Base-by-base conservation (phyloP, 495 filamentous ascomycete genomes). In the Corynascus novoguineensis region DNA sequence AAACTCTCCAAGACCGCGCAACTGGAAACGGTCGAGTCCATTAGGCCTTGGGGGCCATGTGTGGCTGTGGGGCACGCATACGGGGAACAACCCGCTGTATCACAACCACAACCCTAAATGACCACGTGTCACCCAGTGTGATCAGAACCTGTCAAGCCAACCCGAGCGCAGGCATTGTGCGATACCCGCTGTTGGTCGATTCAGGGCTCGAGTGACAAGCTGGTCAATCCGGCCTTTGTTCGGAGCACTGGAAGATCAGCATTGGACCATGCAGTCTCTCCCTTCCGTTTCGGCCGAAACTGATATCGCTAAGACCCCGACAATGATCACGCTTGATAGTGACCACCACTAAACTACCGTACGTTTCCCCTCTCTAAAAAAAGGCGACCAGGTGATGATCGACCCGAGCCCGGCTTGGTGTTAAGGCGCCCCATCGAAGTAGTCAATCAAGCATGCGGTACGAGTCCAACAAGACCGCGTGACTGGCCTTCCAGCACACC, bases 331-430 rank as follows among this genome's bases (percentile, higher is more conserved):
- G 4, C 45, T 17, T 37, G 5, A 31, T 17, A 29, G 12, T 2
- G 6, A 45, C 35, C 24, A 41, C 47, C n/a, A 24, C n/a, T n/a
- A n/a, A n/a, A 27, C 40, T 28, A 17, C 19, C 5, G 12, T 22
- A 15, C 6, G 53, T 47, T 47, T 29, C 53, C 52, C 47, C 41
- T 47, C 38, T 42, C 47, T 55, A 42, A 42, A 41, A 29, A 7
- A 55, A 55, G 53, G 53, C 53, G 32, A 38, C 42, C 22, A 55
- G 3, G 5, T 34, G 10, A 3, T 38, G 35, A 29, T 21, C 35
- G 21, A n/a, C 6, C 10, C 25, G 4, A 1, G 17, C 25, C 35
- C 35, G 24, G 25, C 12, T 14, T 19, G 11, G 25, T 21, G 35
- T 21, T 42, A 38, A 40, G 9, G 35, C 14, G 34, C 37, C 25